A percentile compares a stretch with the other conserved stretches of the same genome.
Conservation (phyloP, 345 rosid genomes). For the Eucalyptus camaldulensis region DNA sequence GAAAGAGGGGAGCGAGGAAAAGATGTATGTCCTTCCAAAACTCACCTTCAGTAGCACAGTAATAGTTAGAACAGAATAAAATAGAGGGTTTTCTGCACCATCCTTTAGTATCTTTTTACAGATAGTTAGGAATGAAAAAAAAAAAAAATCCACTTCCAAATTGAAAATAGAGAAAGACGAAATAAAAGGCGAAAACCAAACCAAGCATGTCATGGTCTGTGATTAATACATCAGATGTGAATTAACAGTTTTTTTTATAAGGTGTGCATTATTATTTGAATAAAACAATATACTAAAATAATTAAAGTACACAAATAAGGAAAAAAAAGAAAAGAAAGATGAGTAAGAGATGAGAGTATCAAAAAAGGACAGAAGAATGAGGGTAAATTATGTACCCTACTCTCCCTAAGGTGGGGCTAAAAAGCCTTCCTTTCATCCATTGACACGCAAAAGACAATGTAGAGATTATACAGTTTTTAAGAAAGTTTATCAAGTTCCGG, state of each 20-base stretch:
- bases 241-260: neutral
- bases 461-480: neutral
- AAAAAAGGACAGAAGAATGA: neutral
- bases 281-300: neutral
- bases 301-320: neutral
- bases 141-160: neutral
- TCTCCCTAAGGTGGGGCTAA: neutral
- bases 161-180: neutral
- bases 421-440: neutral
- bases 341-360: neutral
- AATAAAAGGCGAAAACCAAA: neutral
- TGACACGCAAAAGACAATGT: neutral
- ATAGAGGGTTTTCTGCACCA: neutral
- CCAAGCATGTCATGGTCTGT: neutral
- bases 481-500: neutral
- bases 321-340: neutral
- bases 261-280: neutral
- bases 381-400: neutral
- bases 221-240: neutral
- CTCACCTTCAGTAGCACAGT: neutral
- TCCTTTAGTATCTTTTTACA: neutral
- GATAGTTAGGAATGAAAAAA: neutral
- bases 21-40: neutral
- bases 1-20: neutral
- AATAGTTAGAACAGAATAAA: neutral